Evolutionary conservation across 148 eudicot species (phyloP), one percentile per base, ranked within the genome.

Genomic region (Rhododendron ferrugineum): DNA sequence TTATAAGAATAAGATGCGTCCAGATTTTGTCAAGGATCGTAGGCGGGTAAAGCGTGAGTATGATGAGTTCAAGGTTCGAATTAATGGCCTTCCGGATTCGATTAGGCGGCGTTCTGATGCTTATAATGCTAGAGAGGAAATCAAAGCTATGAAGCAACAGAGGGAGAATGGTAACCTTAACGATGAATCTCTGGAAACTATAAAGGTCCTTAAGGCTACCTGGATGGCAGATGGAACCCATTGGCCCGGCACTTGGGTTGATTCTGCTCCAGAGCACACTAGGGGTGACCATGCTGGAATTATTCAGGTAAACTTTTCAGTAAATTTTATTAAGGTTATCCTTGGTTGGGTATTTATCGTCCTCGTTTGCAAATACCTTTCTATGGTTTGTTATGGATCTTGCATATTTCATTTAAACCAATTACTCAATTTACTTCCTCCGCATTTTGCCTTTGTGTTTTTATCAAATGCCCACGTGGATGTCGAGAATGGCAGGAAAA

Each of bases 221-320:
- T 93, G 98, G 97, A 95, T 95, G 99, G 97, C 98, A 11, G 98
- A 94, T 87, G 98, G 93, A 64, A 94, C 98, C 80, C 98, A 95
- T 83, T 95, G 99, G 98, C 99, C 98, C 1, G 99, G 97, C 22
- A 96, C 99, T 77, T 96, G 99, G 99, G 77, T 89, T 75, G 84
- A 85, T 84, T 77, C 98, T 0, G 91, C 88, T 46, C 83, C 94
- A 4, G 99, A 96, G 66, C 98, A 95, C 84, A 86, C 95, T 5
- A 95, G 85, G 90, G 95, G 99, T 83, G 99, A 96, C 84, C 99
- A 96, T 89, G 97, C 99, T 0, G 99, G 98, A 89, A 91, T 96
- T 40, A 95, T 96, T 86, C 99, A 96, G 97, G 99, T 96, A 88
- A 32, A 7, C 28, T 6, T 79, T 82, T 20, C 6, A 2, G 10